A percentile compares a stretch with the other conserved stretches of the same genome.
phyloP scores from a whole-genome alignment of 805 yeast genomes.

The Starmerella powellii region DNA sequence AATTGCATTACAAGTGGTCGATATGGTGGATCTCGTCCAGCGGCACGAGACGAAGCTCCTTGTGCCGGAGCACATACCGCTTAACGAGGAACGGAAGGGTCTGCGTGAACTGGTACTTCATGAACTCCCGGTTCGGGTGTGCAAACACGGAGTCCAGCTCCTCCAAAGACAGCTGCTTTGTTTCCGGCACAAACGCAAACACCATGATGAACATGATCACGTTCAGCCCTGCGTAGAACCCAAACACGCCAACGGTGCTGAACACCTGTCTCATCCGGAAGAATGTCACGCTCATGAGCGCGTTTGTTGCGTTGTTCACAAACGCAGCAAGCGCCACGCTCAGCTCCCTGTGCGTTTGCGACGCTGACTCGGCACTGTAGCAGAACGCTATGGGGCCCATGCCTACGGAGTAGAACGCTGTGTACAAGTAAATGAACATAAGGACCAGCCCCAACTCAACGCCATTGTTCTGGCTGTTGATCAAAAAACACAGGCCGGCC shows the following conservation, averaged over 20 bases:
- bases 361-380: conserved; percentile 54
- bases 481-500: conserved; percentile 55
- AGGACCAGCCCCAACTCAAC: conserved; percentile 54
- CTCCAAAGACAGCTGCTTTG: conserved; percentile 60
- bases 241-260: conserved; percentile 74
- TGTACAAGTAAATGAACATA: conserved; percentile 60
- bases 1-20: not conserved
- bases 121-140: conserved; percentile 43
- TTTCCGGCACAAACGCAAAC: conserved; percentile 45
- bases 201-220: conserved; percentile 56
- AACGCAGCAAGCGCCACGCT: conserved; percentile 33
- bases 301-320: conserved; percentile 40
- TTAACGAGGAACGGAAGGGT: conserved; percentile 15
- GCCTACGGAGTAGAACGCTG: conserved; percentile 67
- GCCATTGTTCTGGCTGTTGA: conserved; percentile 31
- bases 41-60: conserved; percentile 2
- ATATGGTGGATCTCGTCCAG: conserved; percentile 6
- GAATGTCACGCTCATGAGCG: conserved; percentile 63
- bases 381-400: conserved; percentile 88
- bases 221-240: conserved; percentile 83
- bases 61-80: conserved; percentile 13
- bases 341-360: conserved; percentile 22
- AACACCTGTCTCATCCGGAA: conserved; percentile 56
- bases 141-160: conserved; percentile 63
- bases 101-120: conserved; percentile 35